Evolutionary conservation across 495 filamentous ascomycete species (phyloP), one percentile per base, ranked within the genome.

Genomic region (Aspergillus steynii): DNA sequence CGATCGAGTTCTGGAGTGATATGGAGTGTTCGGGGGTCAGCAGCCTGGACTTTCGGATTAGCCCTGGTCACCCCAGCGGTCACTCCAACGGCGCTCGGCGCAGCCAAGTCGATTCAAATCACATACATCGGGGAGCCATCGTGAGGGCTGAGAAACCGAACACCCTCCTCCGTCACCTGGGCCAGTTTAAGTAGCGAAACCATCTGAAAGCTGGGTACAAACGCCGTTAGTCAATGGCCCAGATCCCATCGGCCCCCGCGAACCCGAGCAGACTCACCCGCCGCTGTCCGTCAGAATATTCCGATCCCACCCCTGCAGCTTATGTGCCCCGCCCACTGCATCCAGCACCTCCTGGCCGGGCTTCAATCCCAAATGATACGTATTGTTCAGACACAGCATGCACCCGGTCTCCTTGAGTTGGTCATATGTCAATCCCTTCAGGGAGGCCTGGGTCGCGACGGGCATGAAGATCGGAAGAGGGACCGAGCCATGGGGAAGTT

Each of bases 21-120:
- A 98, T 98, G 1, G 95, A 98, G 76, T 97, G 94, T 71, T 99
- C 95, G 4, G 95, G 95, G 0, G 96, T 98, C 12, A 99, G 86
- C 9, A 98, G 86, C 85, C 84, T 87, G 56, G 3, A 29, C 15
- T 15, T 53, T 34, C 1, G 61, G 12, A 26, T 61, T 26, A 5
- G 25, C 47, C 14, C 28, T 26, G 14, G 48, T 54, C 37, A 20
- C 20, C 0, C 20, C 20, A 20, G 20, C 20, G 20, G 20, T 20
- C 7, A 20, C 9, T 53, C 12, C 46, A 45, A 10, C 45, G 9
- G 54, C 5, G 32, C 27, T 25, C n/a, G 5, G 53, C 20, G 31
- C 4, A 59, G 12, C 14, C 10, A 4, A 42, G 37, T 12, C 10
- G 37, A 2, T 4, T 12, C 37, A 42, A 4, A 14, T 42, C 12